Evolutionary conservation across 1,284 basidiomycete genomes (phyloP).

Genomic region (Athelia sp.): DNA sequence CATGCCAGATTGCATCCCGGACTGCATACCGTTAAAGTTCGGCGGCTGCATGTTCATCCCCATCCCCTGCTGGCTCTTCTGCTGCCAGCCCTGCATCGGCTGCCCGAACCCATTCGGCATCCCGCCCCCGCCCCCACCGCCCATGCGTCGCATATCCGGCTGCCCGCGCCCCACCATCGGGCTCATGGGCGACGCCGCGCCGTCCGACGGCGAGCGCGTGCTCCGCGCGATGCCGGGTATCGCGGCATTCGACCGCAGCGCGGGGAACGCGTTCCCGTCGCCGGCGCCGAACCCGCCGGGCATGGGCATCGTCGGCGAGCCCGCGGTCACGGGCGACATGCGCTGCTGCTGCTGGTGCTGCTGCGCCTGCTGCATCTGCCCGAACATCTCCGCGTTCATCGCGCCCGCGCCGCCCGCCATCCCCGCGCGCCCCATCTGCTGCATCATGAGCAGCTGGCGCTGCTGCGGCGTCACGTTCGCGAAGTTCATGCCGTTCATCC

Average conservation of each 20-base stretch:
- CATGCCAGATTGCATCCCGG: slow-evolving; percentile 43
- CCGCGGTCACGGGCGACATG: slow-evolving; percentile 29
- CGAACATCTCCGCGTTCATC: slow-evolving; percentile 2
- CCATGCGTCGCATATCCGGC: slow-evolving; percentile 20
- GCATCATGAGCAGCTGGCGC: slow-evolving; percentile 36
- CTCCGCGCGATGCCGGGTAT: slow-evolving; percentile 71
- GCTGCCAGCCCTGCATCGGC: slow-evolving; percentile 25
- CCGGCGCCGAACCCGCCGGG: slow-evolving; percentile 9
- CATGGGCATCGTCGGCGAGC: slow-evolving; percentile 23
- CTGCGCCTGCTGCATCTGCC: slow-evolving; percentile 10
- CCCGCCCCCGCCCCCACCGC: slow-evolving; percentile 12
- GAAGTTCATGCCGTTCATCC: slow-evolving; percentile 24
- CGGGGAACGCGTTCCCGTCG: slow-evolving; percentile 29
- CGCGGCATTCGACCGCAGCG: slow-evolving; percentile 47
- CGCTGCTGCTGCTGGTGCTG: slow-evolving; percentile 20
- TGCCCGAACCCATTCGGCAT: slow-evolving; percentile 21
- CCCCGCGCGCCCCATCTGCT: slow-evolving; percentile 32
- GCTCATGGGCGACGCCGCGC: slow-evolving; percentile 51
- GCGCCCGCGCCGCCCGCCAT: not conserved
- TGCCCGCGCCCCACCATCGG: slow-evolving; percentile 29
- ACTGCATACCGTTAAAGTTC: slow-evolving; percentile 21
- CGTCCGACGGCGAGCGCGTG: slow-evolving; percentile 63
- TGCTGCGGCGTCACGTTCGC: slow-evolving; percentile 33
- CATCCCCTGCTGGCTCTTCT: slow-evolving; percentile 32
- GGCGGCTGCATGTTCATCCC: slow-evolving; percentile 27